Evolutionary conservation across 768 basidiomycete genomes (phyloP).

Genomic region (Boletus subparvulus): DNA sequence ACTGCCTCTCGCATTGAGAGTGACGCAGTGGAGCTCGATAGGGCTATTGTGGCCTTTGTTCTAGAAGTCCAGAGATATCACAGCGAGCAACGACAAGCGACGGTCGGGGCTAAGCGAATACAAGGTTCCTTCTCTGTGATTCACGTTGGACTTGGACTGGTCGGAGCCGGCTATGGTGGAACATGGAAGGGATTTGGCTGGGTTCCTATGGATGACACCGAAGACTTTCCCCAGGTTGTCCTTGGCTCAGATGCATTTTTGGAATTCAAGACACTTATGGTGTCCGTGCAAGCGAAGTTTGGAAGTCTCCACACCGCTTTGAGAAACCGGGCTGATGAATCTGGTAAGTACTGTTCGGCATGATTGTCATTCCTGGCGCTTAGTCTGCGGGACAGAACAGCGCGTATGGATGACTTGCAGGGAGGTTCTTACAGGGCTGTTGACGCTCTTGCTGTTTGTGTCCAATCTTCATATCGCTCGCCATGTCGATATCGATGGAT

Average conservation of each 20-base stretch:
- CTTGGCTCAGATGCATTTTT: constrained; percentile 53
- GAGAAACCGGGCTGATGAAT: constrained; percentile 20
- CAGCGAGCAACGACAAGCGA: constrained; percentile 26
- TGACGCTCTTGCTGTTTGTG: constrained; percentile 56
- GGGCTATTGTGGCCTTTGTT: constrained; percentile 67
- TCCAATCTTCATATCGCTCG: constrained; percentile 77
- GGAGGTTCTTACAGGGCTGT: constrained; percentile 54
- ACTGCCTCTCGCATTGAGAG: constrained; percentile 70
- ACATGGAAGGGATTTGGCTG: constrained; percentile 88
- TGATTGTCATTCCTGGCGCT: not conserved
- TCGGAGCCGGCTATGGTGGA: constrained; percentile 75
- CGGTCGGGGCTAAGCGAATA: constrained; percentile 48
- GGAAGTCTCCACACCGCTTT: constrained; percentile 29
- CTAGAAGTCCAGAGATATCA: constrained; percentile 65
- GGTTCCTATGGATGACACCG: constrained; percentile 54
- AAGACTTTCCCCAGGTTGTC: constrained; percentile 44
- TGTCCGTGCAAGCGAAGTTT: constrained; percentile 52
- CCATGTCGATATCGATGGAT: constrained; percentile 80
- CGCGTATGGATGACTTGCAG: constrained; percentile 41
- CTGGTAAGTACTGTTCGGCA: constrained; percentile 23
- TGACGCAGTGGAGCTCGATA: constrained; percentile 74
- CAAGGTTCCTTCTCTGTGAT: constrained; percentile 58
- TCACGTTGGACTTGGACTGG: constrained; percentile 72
- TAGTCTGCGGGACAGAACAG: constrained; percentile 21
- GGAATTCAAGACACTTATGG: constrained; percentile 50